phyloP scores from a whole-genome alignment of 495 filamentous ascomycete genomes.

The Aspergillus biplanus region DNA sequence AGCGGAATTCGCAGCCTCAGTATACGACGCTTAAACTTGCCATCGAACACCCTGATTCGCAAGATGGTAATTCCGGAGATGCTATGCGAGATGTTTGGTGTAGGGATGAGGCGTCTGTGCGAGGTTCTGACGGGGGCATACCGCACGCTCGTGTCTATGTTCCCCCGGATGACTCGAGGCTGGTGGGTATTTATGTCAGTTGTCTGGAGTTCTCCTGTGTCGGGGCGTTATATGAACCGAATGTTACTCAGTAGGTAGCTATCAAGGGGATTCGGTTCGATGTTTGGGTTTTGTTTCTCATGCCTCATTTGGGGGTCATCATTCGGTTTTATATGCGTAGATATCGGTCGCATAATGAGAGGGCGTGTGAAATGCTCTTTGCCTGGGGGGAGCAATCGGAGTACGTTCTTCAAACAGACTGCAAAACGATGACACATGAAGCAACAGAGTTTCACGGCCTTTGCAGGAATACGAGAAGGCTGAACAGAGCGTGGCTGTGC shows the following conservation, averaged over 20 bases:
- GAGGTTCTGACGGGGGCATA: background rate
- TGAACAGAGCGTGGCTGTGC: too few species aligned
- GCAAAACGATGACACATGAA: too few species aligned
- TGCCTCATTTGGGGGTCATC: too few species aligned
- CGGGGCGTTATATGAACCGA: constrained; percentile 19
- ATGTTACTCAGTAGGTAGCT: background rate
- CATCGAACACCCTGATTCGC: background rate
- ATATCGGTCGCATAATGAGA: too few species aligned
- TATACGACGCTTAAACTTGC: constrained; percentile 10
- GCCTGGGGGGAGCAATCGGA: too few species aligned
- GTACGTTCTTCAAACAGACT: too few species aligned
- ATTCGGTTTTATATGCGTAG: too few species aligned
- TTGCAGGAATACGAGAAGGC: too few species aligned
- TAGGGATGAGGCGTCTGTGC: constrained; percentile 12
- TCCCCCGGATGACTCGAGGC: constrained; percentile 5
- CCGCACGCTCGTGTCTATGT: background rate
- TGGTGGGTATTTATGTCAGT: constrained; percentile 20
- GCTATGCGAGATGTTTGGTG: constrained; percentile 17
- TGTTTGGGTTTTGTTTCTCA: too few species aligned
- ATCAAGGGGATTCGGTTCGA: too few species aligned
- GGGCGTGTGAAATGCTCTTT: too few species aligned
- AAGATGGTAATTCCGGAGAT: background rate
- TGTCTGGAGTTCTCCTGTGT: constrained; percentile 12
- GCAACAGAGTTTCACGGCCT: too few species aligned
- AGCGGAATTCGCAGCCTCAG: constrained; percentile 5